phyloP scores from a whole-genome alignment of 1,139 yeast species.

The Nematodospora anomalae region DNA sequence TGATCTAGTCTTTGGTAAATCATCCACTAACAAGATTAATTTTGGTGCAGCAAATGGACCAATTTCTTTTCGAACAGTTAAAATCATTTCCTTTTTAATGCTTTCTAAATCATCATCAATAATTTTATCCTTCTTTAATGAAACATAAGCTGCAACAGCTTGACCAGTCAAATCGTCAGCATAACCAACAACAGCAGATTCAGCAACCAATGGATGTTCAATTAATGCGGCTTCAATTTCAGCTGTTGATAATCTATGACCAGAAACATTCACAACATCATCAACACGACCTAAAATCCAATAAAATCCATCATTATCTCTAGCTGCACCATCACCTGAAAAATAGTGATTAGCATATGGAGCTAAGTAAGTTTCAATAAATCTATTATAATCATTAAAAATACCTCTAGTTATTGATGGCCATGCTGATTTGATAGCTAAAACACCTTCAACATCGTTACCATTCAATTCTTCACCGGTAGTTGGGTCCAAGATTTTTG shows the following conservation, averaged over 20 bases:
- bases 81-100: constrained; percentile 66
- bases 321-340: constrained; percentile 82
- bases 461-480: constrained; percentile 64
- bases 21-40: constrained; percentile 67
- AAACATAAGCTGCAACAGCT: constrained; percentile 79
- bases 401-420: constrained; percentile 79
- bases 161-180: constrained; percentile 82
- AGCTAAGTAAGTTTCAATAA: constrained; percentile 67
- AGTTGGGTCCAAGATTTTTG: constrained; percentile 70
- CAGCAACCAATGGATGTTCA: constrained; percentile 69
- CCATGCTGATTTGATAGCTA: constrained; percentile 72
- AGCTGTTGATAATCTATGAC: constrained; percentile 78
- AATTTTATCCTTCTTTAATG: constrained; percentile 50
- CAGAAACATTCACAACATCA: constrained; percentile 80
- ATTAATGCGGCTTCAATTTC: constrained; percentile 79
- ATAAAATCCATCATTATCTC: constrained; percentile 73
- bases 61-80: constrained; percentile 75
- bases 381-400: constrained; percentile 67
- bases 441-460: constrained; percentile 70
- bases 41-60: constrained; percentile 88
- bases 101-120: constrained; percentile 48
- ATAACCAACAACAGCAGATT: constrained; percentile 78
- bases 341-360: constrained; percentile 72
- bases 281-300: constrained; percentile 85
- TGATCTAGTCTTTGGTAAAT: constrained; percentile 79